Base-by-base conservation (phyloP, 441 rosid species). In the Lepidium campestre region DNA sequence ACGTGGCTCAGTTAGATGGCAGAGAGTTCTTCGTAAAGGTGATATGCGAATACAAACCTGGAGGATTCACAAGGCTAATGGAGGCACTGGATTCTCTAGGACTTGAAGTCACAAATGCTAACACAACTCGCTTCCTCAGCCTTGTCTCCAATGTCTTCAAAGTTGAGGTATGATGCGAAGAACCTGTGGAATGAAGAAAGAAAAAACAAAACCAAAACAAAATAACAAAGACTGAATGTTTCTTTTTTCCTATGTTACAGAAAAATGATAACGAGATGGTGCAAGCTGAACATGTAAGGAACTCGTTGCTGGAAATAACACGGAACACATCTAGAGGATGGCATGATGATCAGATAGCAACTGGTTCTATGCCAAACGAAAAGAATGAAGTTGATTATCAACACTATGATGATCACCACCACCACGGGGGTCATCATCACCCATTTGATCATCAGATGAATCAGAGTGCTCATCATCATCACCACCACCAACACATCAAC, bases 61-160 rank as follows among this genome's bases (percentile, higher is more conserved):
- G 99, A 7, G 97, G 95, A 4, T 91, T 93, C 74, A 85, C 83
- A 45, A 87, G 80, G 70, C 75, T 93, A 57, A 77, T 93, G 85
- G 96, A 93, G 76, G 93, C 91, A 45, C 67, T 93, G 75, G 89
- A 85, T 74, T 83, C 90, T 22, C 79, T 91, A 8, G 97, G 97
- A 12, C 74, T 93, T 12, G 94, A 86, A 78, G 97, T 93, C 7
- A 83, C 88, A 39, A 84, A 88, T 76, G 97, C 86, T 10, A 93
- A 93, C 68, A 85, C 86, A 2, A 90, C 91, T 64, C 84, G 96
- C 65, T 84, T 32, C 75, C 76, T 81, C 66, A 77, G 91, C 48
- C 92, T 93, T 25, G 97, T 91, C 54, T 90, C 97, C 4, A 93
- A 91, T 77, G 88, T 93, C 66, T 84, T 93, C 79, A 83, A 80